Base-by-base conservation (phyloP, 2,329 filamentous ascomycete species). In the Neofusicoccum kwambonambiense region DNA sequence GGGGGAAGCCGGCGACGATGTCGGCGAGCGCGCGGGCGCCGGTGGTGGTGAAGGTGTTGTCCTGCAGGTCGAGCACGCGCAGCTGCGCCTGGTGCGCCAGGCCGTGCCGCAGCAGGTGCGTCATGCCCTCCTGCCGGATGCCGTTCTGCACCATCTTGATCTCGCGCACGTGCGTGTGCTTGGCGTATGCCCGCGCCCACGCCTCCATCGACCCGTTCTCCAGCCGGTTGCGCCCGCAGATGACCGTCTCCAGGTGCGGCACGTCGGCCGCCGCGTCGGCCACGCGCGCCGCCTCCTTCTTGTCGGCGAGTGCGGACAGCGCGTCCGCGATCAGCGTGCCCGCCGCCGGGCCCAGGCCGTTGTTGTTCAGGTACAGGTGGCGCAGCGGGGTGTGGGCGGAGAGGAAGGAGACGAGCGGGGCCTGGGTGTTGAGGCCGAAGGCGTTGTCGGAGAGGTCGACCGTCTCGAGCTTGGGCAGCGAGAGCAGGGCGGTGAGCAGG, bases 91-190 rank as follows among this genome's bases (percentile, higher is more conserved):
- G 87, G 72, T 91, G 84, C 68, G 84, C 86, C 62, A 99, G 83
- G 67, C 95, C 95, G 62, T 93, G 84, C 67, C 86, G 88, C 68
- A 99, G 82, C 64, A 99, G 83, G 69, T 90, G 86, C 54, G 89
- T 89, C 73, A 98, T 95, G 67, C 95, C 95, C 78, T 98, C 93
- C 75, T 94, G 92, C 49, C 95, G 87, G 71, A 99, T 99, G 61
- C 95, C 95, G 77, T 99, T 98, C 79, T 98, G 95, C 31, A 96
- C 92, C 95, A 99, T 98, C 84, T 94, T 96, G 70, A 99, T 87
- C 66, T 88, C 88, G 79, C 89, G 90, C 68, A 99, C 86, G 65
- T 90, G 89, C 69, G 86, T 81, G 74, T 98, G 92, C 65, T 94
- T 89, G 72, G 88, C 87, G 77, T 92, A 97, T 0, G 92, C 86